phyloP scores from a whole-genome alignment of 2,329 filamentous ascomycete species.

The Sordariomycetes sp. region DNA sequence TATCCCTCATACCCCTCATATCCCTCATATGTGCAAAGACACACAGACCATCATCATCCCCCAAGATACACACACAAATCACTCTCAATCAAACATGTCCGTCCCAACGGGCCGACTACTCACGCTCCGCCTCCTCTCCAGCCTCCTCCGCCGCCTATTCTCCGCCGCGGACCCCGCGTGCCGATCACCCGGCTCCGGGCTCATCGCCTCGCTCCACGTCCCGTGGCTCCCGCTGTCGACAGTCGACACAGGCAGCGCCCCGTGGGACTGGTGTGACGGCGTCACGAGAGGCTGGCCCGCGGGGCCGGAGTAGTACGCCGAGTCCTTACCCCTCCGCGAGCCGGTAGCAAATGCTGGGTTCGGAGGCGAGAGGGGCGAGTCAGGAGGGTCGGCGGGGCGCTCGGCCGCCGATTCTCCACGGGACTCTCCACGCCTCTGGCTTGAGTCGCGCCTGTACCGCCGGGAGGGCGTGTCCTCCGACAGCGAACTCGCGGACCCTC shows the following conservation, averaged over 20 bases:
- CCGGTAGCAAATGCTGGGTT: slow-evolving; percentile 41
- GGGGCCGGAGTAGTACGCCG: slow-evolving; percentile 46
- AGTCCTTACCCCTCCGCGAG: slow-evolving; percentile 38
- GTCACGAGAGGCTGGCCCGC: slow-evolving; percentile 23
- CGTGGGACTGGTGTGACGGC: slow-evolving; percentile 19
- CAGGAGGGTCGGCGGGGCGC: slow-evolving; percentile 22
- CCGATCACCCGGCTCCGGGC: slow-evolving; percentile 26
- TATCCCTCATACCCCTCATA: not conserved
- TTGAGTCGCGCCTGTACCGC: slow-evolving; percentile 41
- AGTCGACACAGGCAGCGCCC: slow-evolving; percentile 30
- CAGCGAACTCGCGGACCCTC: slow-evolving; percentile 40
- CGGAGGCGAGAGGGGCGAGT: slow-evolving; percentile 37
- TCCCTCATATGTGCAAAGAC: not conserved
- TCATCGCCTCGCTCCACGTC: slow-evolving; percentile 37
- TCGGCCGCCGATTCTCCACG: slow-evolving; percentile 22
- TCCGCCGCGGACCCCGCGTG: slow-evolving; percentile 27
- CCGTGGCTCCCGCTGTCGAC: slow-evolving; percentile 34
- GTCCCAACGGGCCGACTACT: slow-evolving; percentile 17
- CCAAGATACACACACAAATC: not conserved
- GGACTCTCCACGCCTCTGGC: slow-evolving; percentile 29
- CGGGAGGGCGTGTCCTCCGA: slow-evolving; percentile 36
- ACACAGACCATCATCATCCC: not conserved
- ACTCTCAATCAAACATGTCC: slow-evolving; percentile 24
- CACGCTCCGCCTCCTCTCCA: slow-evolving; percentile 35
- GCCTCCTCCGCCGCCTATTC: slow-evolving; percentile 38